Evolutionary conservation across 441 rosid species (phyloP), one percentile per base, ranked within the genome.

Genomic region (Metrosideros polymorpha): DNA sequence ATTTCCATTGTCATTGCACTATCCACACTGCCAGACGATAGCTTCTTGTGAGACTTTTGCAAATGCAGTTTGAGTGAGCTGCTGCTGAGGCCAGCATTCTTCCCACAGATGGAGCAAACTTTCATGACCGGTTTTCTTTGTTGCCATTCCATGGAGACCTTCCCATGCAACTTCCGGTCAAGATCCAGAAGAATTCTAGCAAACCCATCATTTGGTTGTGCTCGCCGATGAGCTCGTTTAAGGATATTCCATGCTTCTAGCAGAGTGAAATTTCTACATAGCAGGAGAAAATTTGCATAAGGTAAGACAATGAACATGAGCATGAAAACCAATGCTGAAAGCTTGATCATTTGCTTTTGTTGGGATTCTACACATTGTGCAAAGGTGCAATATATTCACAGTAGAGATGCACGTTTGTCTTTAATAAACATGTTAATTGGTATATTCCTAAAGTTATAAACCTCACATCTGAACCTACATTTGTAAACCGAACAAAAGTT

Each of bases 1-100:
- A 96, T 98, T 88, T 96, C 99, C 98, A 96, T 94, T 35, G 91
- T 95, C 98, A 98, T 98, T 82, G 99, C 99, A 88, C 98, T 96
- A 90, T 96, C 98, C 30, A 98, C 99, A 49, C 99, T 96, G 84
- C 99, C 98, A 15, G 99, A 95, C 43, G 99, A 96, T 53, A 96
- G 89, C 89, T 92, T 94, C 92, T 91, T 95, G 90, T 98, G 99
- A 54, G 95, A 89, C 86, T 98, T 98, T 89, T 98, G 99, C 85
- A 98, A 89, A 89, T 98, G 99, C 82, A 96, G 96, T 90, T 98
- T 96, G 13, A 98, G 93, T 3, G 99, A 96, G 91, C 98, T 94
- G 90, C 98, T 96, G 93, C 98, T 96, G 43, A 98, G 90, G 77
- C 99, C 98, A 42, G 98, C 98, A 89, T 95, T 94, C 90, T 96